These are phyloP conservation scores for Apiotrichum gamsii DNA, from an alignment of 1,284 basidiomycete genomes.

Conservation along the genomic window DNA sequence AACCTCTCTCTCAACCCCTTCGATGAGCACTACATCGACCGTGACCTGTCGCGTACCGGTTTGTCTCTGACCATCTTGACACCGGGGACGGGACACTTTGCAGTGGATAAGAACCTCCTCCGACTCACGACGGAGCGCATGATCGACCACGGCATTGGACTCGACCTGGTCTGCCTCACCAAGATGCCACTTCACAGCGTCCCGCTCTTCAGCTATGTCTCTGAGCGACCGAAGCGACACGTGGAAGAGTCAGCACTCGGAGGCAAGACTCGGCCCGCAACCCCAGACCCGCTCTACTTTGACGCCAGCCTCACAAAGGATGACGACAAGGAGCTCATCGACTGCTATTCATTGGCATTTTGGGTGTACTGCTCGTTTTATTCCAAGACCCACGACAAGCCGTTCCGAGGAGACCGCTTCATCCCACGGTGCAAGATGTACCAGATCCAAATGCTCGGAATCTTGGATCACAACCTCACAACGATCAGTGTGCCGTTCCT, in stretches of 20 bases:
- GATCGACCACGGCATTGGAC: conserved; percentile 84
- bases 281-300: conserved; percentile 73
- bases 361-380: conserved; percentile 48
- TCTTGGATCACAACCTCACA: conserved; percentile 80
- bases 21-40: conserved; percentile 93
- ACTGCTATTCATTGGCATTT: conserved; percentile 43
- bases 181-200: conserved; percentile 91
- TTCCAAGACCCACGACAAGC: conserved; percentile 50
- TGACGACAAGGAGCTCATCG: conserved; percentile 35
- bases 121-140: conserved; percentile 91
- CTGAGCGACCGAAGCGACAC: conserved; percentile 50
- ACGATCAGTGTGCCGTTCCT: conserved; percentile 76
- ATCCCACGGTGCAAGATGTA: conserved; percentile 87
- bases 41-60: conserved; percentile 89
- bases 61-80: conserved; percentile 78
- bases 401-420: conserved; percentile 82
- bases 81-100: conserved; percentile 90
- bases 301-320: conserved; percentile 47
- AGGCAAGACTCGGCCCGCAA: conserved; percentile 34
- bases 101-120: conserved; percentile 82
- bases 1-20: conserved; percentile 89
- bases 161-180: conserved; percentile 83
- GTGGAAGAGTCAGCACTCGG: conserved; percentile 39
- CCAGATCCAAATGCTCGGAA: conserved; percentile 85
- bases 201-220: conserved; percentile 69